Base-by-base conservation (phyloP, 192 early-diverging fungal species). In the Glomus cerebriforme region DNA sequence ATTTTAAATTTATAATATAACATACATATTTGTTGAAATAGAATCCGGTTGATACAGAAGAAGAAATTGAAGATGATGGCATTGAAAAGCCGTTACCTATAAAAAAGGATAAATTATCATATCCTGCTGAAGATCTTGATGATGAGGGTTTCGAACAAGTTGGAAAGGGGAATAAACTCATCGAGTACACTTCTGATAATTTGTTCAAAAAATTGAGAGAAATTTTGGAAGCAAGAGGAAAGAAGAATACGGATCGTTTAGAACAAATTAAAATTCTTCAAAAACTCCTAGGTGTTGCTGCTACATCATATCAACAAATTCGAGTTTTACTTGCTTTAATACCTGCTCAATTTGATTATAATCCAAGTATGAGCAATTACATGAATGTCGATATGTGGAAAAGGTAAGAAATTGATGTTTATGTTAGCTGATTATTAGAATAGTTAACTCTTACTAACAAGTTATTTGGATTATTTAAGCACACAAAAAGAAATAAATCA, bases 191-290 rank as follows among this genome's bases (percentile, higher is more conserved):
- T 35, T 83, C 87, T 15, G 91, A 93, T 54, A 92, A 93, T 74
- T 84, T 99, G 64, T 94, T 95, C 87, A 92, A 96, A 86, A 88
- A 91, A 77, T 88, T 99, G 68, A 82, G 81, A 59, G 93, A 94
- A 78, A 85, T 98, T 32, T 68, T 91, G 64, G 91, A 92, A 59
- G 88, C 94, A 60, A 91, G 98, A 79, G 98, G 98, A 59, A 96
- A 97, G 87, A 98, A 96, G 93, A 92, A 91, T 85, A 98, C 96
- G 58, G 93, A 98, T 84, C 93, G 95, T 83, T 80, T 87, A 37
- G 91, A 87, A 73, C 91, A 94, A 83, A 90, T 97, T 79, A 82
- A 81, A 59, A 86, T 88, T 74, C 83, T 98, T 39, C 86, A 93
- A 80, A 79, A 73, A 26, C 82, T 99, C 24, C 83, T 94, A 10